These are phyloP conservation scores for Penicillium vulpinum DNA, from an alignment of 2,329 filamentous ascomycete species.

Conservation along the genomic window DNA sequence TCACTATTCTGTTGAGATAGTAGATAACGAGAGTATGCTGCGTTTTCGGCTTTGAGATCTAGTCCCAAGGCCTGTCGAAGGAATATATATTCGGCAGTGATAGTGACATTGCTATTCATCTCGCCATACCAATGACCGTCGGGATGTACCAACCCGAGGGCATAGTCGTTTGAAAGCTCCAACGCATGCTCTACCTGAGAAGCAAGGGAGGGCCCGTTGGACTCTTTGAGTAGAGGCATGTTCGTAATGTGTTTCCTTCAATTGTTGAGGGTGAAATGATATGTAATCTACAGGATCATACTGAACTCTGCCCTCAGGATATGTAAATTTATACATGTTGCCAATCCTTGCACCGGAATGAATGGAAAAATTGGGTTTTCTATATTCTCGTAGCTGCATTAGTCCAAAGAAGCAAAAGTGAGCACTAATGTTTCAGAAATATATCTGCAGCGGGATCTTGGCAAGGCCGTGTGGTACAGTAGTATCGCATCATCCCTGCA, in stretches of 20 bases:
- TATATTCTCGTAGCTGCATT: neutral
- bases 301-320: neutral
- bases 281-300: neutral
- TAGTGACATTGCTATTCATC: slow-evolving; percentile 20
- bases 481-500: neutral
- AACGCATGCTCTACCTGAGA: neutral
- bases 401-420: neutral
- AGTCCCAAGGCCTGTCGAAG: slow-evolving; percentile 25
- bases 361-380: neutral
- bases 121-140: slow-evolving; percentile 33
- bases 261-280: neutral
- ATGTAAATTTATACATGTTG: neutral
- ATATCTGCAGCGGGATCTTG: neutral
- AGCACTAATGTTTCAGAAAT: neutral
- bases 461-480: neutral
- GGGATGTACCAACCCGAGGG: neutral
- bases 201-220: neutral
- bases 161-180: neutral
- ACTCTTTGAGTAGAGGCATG: neutral
- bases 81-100: slow-evolving; percentile 32
- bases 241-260: neutral
- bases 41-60: slow-evolving; percentile 12
- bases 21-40: slow-evolving; percentile 11
- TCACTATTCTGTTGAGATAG: slow-evolving; percentile 28
- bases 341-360: neutral